These are phyloP conservation scores for Carex scoparia DNA, from an alignment of 176 grass and related monocot species.

Conservation along the genomic window DNA sequence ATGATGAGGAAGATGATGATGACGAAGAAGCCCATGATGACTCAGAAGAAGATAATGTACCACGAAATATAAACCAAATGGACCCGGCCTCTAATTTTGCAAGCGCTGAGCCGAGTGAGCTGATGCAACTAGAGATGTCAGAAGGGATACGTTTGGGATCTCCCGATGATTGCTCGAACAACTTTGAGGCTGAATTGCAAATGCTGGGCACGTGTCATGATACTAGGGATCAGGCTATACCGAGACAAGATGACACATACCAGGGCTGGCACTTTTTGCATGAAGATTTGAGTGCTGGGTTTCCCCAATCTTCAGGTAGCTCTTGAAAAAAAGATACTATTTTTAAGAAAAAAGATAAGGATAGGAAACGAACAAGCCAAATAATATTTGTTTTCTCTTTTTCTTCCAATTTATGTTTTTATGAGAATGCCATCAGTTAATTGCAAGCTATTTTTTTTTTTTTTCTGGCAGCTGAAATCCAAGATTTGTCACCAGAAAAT, in stretches of 20 bases:
- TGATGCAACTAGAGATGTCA: constrained; percentile 46
- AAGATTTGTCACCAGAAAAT: constrained; percentile 56
- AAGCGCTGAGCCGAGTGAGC: constrained; percentile 26
- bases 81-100: neutral
- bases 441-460: neutral
- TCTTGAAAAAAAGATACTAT: neutral
- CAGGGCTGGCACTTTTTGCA: constrained; percentile 46
- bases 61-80: neutral
- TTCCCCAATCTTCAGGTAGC: constrained; percentile 49
- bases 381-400: neutral
- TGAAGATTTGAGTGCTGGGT: constrained; percentile 37
- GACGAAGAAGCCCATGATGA: constrained; percentile 22
- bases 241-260: constrained; percentile 28
- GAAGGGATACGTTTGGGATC: constrained; percentile 32
- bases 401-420: neutral
- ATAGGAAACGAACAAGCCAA: neutral
- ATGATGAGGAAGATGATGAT: constrained; percentile 20
- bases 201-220: constrained; percentile 32
- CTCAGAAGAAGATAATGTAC: constrained; percentile 39
- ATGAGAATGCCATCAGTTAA: neutral
- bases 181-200: constrained; percentile 39
- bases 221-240: constrained; percentile 17
- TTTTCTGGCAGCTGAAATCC: constrained; percentile 28
- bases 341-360: neutral
- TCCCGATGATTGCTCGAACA: constrained; percentile 48